Conservation (phyloP, 2,329 filamentous ascomycete species). For the Mycogone perniciosa region DNA sequence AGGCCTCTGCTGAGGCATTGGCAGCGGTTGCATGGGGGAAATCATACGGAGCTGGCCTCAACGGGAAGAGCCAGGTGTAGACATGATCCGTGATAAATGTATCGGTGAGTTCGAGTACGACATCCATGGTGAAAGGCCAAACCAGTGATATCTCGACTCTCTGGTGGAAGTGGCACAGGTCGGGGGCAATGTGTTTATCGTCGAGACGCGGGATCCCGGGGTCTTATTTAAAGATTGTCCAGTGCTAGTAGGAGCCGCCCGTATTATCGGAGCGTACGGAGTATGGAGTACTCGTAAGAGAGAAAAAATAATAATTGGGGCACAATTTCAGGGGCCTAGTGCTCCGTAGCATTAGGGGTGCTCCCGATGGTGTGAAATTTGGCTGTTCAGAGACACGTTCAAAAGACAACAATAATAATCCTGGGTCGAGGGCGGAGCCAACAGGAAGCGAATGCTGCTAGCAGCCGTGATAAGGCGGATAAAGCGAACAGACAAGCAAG, state of each 20-base stretch:
- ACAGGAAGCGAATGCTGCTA: no score
- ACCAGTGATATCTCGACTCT: neutral
- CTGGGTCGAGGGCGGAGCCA: no score
- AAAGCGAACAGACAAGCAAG: no score
- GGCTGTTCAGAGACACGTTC: neutral
- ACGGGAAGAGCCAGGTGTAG: constrained; percentile 67
- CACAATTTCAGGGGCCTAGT: neutral
- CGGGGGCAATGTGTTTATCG: neutral
- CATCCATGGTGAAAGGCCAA: constrained; percentile 64
- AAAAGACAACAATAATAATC: neutral
- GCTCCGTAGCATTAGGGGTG: neutral
- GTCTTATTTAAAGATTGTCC: no score
- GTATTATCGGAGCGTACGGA: neutral
- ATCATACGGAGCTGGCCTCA: constrained; percentile 46
- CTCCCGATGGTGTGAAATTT: neutral
- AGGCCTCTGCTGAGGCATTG: constrained; percentile 49
- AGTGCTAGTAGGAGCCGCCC: neutral
- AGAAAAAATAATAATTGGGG: neutral
- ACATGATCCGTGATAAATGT: constrained; percentile 73
- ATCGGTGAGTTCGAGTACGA: constrained; percentile 81
- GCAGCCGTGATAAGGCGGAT: no score
- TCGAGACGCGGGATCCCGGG: no score
- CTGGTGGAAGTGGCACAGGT: neutral
- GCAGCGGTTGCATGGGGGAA: constrained; percentile 41
- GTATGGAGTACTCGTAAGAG: neutral